These are phyloP conservation scores for Candida dendrica DNA, from an alignment of 805 yeast genomes.

Conservation along the genomic window DNA sequence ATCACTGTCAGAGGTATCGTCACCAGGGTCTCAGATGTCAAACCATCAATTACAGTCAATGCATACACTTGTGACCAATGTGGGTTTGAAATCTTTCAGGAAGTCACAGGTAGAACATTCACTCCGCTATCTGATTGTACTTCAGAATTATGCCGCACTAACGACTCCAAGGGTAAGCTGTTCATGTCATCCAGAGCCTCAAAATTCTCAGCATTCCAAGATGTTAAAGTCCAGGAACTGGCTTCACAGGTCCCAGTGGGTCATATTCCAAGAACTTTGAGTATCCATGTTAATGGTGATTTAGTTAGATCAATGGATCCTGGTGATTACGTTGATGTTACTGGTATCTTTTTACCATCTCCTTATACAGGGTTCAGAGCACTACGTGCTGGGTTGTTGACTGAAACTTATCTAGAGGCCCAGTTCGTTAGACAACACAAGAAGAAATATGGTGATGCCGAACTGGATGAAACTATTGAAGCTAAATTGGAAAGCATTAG, in stretches of 20 bases:
- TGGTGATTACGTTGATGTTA: slow-evolving; percentile 89
- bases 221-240: slow-evolving; percentile 88
- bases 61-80: slow-evolving; percentile 98
- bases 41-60: slow-evolving; percentile 83
- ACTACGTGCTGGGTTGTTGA: slow-evolving; percentile 81
- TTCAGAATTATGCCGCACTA: slow-evolving; percentile 68
- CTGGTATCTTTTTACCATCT: slow-evolving; percentile 88
- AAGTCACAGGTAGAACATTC: slow-evolving; percentile 76
- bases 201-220: slow-evolving; percentile 92
- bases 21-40: slow-evolving; percentile 93
- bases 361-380: slow-evolving; percentile 97
- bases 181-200: slow-evolving; percentile 94
- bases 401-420: slow-evolving; percentile 90
- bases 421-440: slow-evolving; percentile 84
- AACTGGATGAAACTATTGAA: slow-evolving; percentile 49
- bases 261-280: slow-evolving; percentile 85
- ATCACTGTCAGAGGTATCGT: slow-evolving; percentile 92
- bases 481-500: slow-evolving; percentile 49
- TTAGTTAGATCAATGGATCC: slow-evolving; percentile 83
- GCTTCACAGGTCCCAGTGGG: slow-evolving; percentile 97
- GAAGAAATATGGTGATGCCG: slow-evolving; percentile 68
- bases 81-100: slow-evolving; percentile 95
- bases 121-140: slow-evolving; percentile 87
- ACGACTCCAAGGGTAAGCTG: slow-evolving; percentile 80
- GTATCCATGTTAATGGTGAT: slow-evolving; percentile 87